These are phyloP conservation scores for Elongisporangium undulatum DNA, from an alignment of 352 stramenopile species.

Conservation along the genomic window DNA sequence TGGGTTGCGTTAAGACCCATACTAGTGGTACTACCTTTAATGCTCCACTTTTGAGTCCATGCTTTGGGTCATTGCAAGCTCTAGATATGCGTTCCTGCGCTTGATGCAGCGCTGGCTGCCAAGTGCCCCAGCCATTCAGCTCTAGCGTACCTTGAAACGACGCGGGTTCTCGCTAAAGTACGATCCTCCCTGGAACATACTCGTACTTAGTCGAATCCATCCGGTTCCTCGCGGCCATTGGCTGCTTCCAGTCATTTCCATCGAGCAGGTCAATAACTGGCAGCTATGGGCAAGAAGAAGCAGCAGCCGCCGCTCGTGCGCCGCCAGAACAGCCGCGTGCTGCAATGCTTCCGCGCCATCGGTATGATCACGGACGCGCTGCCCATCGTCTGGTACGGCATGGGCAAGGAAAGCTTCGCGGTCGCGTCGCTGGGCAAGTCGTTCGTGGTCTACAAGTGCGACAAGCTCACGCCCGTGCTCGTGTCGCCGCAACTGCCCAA, in stretches of 20 bases:
- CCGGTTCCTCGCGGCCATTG: slow-evolving; percentile 12
- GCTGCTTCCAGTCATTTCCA: slow-evolving; percentile 55
- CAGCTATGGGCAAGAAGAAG: slow-evolving; percentile 14
- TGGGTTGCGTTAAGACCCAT: too few species aligned
- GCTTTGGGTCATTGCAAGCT: too few species aligned
- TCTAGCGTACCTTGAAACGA: slow-evolving; percentile 2
- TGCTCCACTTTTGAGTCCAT: neutral
- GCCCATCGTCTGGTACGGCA: slow-evolving; percentile 83
- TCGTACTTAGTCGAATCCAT: slow-evolving; percentile 12
- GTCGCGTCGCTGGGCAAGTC: slow-evolving; percentile 85
- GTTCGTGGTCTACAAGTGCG: slow-evolving; percentile 90
- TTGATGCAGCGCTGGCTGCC: too few species aligned
- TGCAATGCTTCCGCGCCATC: slow-evolving; percentile 89
- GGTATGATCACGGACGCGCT: slow-evolving; percentile 85
- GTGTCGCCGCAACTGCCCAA: slow-evolving; percentile 79
- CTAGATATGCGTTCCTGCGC: too few species aligned
- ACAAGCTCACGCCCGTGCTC: slow-evolving; percentile 83
- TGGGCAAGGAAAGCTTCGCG: slow-evolving; percentile 88
- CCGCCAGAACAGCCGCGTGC: slow-evolving; percentile 63
- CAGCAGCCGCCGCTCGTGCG: slow-evolving; percentile 31
- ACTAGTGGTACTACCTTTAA: too few species aligned
- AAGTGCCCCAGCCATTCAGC: too few species aligned
- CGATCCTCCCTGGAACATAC: neutral
- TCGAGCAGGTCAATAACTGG: slow-evolving; percentile 9
- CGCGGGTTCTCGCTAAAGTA: slow-evolving; percentile 4